A percentile compares a stretch with the other conserved stretches of the same genome.
phyloP scores from a whole-genome alignment of 1,284 basidiomycete species.

The Malassezia dermatis region DNA sequence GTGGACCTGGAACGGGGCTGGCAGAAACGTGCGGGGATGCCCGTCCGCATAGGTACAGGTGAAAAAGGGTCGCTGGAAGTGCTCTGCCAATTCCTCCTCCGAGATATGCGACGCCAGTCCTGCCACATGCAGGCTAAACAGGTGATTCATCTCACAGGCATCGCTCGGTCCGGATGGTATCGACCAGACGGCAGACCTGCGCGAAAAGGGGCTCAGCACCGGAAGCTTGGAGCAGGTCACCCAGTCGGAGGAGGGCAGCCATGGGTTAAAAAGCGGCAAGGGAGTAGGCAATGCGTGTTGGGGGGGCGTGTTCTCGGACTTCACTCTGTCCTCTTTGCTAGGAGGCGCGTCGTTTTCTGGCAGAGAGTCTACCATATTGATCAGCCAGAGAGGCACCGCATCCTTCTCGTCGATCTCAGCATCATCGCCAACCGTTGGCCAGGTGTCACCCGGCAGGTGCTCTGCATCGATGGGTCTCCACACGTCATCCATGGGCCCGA shows the following conservation, averaged over 20 bases:
- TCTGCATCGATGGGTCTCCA: background rate
- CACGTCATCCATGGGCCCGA: background rate
- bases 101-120: conserved; percentile 33
- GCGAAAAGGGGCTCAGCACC: background rate
- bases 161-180: background rate
- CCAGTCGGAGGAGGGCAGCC: background rate
- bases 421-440: background rate
- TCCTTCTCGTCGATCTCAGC: background rate
- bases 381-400: background rate
- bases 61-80: conserved; percentile 20
- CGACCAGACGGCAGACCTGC: background rate
- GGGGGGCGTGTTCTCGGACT: no score
- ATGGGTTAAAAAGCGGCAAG: background rate
- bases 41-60: background rate
- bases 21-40: conserved; percentile 30
- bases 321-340: no score
- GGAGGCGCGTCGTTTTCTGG: background rate
- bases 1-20: conserved; percentile 21
- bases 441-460: background rate
- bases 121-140: conserved; percentile 32
- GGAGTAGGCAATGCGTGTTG: background rate
- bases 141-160: background rate
- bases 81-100: conserved; percentile 36
- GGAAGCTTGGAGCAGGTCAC: background rate
- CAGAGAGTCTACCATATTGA: background rate